Evolutionary conservation across 176 grass and related monocot species (phyloP), one percentile per base, ranked within the genome.

Genomic region (Phragmites australis): DNA sequence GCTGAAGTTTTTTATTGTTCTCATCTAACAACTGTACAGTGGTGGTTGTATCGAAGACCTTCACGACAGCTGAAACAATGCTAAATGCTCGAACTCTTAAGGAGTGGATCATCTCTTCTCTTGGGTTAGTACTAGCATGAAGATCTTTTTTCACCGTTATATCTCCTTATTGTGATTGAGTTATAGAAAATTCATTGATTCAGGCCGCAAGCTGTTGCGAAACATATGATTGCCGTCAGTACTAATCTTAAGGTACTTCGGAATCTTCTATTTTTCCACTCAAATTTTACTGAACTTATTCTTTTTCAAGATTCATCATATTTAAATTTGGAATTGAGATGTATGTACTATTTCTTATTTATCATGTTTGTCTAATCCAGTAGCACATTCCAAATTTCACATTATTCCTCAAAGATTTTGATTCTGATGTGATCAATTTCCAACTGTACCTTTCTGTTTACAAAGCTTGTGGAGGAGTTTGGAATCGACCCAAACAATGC

Each of bases 21-120:
- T 59, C 0, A 1, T 71, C 8, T 31, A 64, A 77, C 26, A 76
- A 68, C 65, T 15, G 5, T 89, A 48, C 83, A 99, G 96, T 99
- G 87, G 96, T 99, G 32, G 92, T 99, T 68, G 96, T 95, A 68
- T 99, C 96, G 65, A 99, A 99, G 88, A 99, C 96, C 65, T 99
- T 99, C 82, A 99, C 96, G n/a, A 99, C 96, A 58, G 96, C 90
- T 60, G 96, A 99, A 89, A 99, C 96, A 37, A 99, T 99, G 96
- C 77, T 99, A 70, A 99, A 95, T 90, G 96, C 96, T 88, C 82
- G 96, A 84, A 99, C 96, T 82, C 79, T 99, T 77, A 99, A 88
- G 81, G 90, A 95, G 62, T 99, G 96, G 96, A 99, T 99, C 40
- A 30, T 86, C 42, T 89, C 96, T 88, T 83, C 92, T 45, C 90